These are phyloP conservation scores for Nakaseomyces delphensis DNA, from an alignment of 1,139 yeast species.

Conservation along the genomic window DNA sequence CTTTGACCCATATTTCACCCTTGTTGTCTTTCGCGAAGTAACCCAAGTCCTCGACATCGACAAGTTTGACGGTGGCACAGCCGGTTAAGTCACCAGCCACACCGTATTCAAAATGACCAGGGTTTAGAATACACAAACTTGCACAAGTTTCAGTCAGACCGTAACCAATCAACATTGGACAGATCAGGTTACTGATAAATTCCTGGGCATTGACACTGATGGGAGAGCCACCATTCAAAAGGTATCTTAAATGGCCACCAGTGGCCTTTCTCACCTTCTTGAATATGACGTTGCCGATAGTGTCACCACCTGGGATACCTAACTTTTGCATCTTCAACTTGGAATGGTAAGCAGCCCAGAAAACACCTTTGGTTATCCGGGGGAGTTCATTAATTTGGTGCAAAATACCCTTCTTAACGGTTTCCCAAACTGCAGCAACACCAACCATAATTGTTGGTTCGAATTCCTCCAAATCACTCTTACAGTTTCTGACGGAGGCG, in stretches of 20 bases:
- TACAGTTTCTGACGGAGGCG: conserved; percentile 71
- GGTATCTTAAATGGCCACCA: conserved; percentile 72
- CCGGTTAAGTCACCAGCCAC: conserved; percentile 80
- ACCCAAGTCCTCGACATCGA: conserved; percentile 89
- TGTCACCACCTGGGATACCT: conserved; percentile 64
- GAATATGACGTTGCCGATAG: conserved; percentile 63
- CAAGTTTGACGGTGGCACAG: conserved; percentile 78
- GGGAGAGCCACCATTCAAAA: conserved; percentile 94
- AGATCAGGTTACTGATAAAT: conserved; percentile 66
- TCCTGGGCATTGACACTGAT: conserved; percentile 74
- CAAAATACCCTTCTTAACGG: conserved; percentile 84
- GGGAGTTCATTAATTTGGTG: conserved; percentile 66
- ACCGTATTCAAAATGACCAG: conserved; percentile 57
- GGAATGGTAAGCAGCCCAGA: conserved; percentile 81
- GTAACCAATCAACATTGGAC: conserved; percentile 89
- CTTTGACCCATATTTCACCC: conserved; percentile 83
- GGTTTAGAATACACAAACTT: conserved; percentile 64
- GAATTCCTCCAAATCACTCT: conserved; percentile 80
- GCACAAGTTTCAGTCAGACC: conserved; percentile 99
- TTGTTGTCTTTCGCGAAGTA: conserved; percentile 84
- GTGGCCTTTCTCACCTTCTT: conserved; percentile 89
- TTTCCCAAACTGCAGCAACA: conserved; percentile 98
- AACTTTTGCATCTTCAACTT: conserved; percentile 53
- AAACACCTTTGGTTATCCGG: conserved; percentile 60
- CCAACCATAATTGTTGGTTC: conserved; percentile 95